These are phyloP conservation scores for Erucastrum elatum DNA, from an alignment of 345 rosid species.

Conservation along the genomic window DNA sequence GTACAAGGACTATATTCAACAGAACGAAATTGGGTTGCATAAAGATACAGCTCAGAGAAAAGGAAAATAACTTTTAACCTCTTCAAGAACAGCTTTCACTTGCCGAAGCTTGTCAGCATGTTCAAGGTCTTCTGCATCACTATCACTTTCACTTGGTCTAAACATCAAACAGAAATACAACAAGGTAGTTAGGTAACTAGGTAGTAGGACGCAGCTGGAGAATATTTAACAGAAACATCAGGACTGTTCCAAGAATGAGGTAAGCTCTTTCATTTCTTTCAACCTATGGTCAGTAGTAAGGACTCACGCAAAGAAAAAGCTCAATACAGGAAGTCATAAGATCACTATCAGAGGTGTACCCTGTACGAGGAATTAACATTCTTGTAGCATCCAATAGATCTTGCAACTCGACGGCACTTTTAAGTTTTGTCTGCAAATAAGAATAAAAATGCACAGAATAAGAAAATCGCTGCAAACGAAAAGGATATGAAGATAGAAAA, in stretches of 20 bases:
- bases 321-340: slow-evolving; percentile 1
- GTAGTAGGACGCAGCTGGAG: not conserved
- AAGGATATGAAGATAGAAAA: slow-evolving; percentile 12
- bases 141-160: slow-evolving; percentile 92
- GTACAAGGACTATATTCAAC: not conserved
- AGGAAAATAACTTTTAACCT: slow-evolving; percentile 49
- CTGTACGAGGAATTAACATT: slow-evolving; percentile 87
- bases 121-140: slow-evolving; percentile 97
- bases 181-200: not conserved
- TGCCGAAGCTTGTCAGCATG: slow-evolving; percentile 99
- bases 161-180: slow-evolving; percentile 32
- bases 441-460: slow-evolving; percentile 4
- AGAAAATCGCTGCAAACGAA: not conserved
- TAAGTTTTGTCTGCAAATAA: slow-evolving; percentile 84
- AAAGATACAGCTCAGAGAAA: slow-evolving; percentile 14
- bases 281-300: not conserved
- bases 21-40: not conserved
- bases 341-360: slow-evolving; percentile 50
- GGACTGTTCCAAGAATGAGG: not conserved
- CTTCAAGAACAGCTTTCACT: slow-evolving; percentile 98
- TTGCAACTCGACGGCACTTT: slow-evolving; percentile 95
- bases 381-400: slow-evolving; percentile 98
- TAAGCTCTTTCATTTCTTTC: slow-evolving; percentile 6
- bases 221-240: slow-evolving; percentile 4
- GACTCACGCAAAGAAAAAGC: not conserved